phyloP scores from a whole-genome alignment of 768 basidiomycete species.

The Suillus subaureus region DNA sequence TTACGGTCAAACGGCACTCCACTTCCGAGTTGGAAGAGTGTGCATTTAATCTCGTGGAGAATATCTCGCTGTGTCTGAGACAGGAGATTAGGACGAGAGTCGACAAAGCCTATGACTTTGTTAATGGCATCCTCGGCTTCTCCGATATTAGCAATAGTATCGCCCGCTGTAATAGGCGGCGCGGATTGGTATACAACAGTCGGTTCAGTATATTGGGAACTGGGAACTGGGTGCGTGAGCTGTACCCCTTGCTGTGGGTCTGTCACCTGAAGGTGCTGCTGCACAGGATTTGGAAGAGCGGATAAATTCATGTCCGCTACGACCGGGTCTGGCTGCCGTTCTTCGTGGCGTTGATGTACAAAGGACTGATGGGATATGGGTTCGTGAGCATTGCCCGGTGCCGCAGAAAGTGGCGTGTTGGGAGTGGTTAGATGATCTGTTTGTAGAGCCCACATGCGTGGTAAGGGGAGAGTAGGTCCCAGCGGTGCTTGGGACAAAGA shows the following conservation, averaged over 20 bases:
- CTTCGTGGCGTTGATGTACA: conserved; percentile 22
- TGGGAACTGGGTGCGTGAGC: conserved; percentile 29
- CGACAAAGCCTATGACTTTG: conserved; percentile 55
- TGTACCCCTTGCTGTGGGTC: conserved; percentile 32
- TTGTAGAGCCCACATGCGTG: conserved; percentile 36
- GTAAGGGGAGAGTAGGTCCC: conserved; percentile 32
- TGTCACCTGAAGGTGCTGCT: conserved; percentile 28
- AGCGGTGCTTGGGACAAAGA: conserved; percentile 32
- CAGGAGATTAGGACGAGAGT: conserved; percentile 39
- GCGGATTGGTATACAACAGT: conserved; percentile 36
- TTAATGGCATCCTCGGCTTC: conserved; percentile 59
- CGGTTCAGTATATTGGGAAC: conserved; percentile 28
- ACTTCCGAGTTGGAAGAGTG: conserved; percentile 51
- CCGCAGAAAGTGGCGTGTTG: conserved; percentile 34
- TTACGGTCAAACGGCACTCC: conserved; percentile 39
- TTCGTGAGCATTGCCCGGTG: conserved; percentile 29
- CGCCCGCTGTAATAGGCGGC: conserved; percentile 34
- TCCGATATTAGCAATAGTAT: conserved; percentile 39
- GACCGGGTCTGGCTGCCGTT: conserved; percentile 29
- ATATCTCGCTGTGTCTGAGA: conserved; percentile 38
- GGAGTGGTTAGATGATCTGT: conserved; percentile 30
- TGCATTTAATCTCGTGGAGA: conserved; percentile 51
- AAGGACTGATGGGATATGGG: conserved; percentile 34
- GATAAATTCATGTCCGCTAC: conserved; percentile 29
- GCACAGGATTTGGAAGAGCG: conserved; percentile 31